Percentiles rank a stretch among this genome's conserved stretches.
Evolutionary conservation across 2,329 filamentous ascomycete genomes (phyloP).

Genomic region (Epichloe hybrida): DNA sequence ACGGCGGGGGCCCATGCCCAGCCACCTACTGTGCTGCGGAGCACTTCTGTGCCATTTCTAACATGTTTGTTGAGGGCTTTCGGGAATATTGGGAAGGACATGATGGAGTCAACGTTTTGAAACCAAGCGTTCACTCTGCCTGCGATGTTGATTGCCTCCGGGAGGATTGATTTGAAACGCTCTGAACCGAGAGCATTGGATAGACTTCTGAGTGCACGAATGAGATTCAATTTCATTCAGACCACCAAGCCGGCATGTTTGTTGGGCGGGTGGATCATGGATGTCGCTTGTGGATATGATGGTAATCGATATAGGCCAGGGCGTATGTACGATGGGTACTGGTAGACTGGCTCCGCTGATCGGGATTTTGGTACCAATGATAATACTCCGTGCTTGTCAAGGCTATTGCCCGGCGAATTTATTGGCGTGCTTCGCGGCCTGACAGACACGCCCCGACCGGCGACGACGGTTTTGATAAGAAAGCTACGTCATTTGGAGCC

Average conservation of each 20-base stretch:
- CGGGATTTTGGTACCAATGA: not conserved
- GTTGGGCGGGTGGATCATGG: not conserved
- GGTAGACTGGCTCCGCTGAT: constrained; percentile 2
- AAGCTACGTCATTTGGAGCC: no score
- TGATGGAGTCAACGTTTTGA: not conserved
- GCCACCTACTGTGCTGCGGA: constrained; percentile 29
- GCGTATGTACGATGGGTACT: not conserved
- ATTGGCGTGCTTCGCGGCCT: not conserved
- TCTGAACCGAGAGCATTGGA: not conserved
- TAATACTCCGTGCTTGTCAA: not conserved
- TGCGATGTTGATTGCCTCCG: not conserved
- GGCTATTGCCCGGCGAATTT: not conserved
- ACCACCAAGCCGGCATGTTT: not conserved
- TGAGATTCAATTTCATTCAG: not conserved
- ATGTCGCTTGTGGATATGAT: not conserved
- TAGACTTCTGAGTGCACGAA: not conserved
- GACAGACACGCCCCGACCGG: no score
- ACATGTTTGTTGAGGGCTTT: constrained; percentile 1
- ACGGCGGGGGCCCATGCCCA: constrained; percentile 34
- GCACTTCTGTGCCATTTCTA: constrained; percentile 17
- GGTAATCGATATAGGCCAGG: constrained; percentile 1
- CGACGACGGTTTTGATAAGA: no score
- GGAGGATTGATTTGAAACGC: not conserved
- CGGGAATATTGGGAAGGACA: not conserved
- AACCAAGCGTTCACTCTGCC: not conserved